Evolutionary conservation across 2,329 filamentous ascomycete species (phyloP).

Genomic region (Colletotrichum phormii): DNA sequence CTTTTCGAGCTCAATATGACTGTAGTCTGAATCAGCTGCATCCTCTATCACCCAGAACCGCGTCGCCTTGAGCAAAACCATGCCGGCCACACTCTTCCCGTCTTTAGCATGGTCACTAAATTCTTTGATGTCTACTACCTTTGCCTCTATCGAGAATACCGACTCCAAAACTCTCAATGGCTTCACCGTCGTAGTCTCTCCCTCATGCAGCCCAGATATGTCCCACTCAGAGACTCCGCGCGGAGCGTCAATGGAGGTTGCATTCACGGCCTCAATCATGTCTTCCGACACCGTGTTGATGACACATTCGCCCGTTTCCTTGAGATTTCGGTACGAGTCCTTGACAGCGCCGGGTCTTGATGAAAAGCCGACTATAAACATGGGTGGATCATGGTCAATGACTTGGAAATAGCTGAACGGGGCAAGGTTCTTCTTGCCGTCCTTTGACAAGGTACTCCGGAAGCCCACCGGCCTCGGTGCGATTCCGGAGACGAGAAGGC

Average conservation of each 20-base stretch:
- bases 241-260: slow-evolving; percentile 80
- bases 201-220: slow-evolving; percentile 66
- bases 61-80: slow-evolving; percentile 85
- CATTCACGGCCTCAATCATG: slow-evolving; percentile 88
- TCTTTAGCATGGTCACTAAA: slow-evolving; percentile 78
- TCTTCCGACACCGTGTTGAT: slow-evolving; percentile 90
- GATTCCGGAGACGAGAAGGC: slow-evolving; percentile 84
- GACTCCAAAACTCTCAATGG: slow-evolving; percentile 83
- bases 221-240: slow-evolving; percentile 84
- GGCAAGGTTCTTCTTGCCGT: slow-evolving; percentile 79
- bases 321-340: slow-evolving; percentile 81
- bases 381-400: slow-evolving; percentile 85
- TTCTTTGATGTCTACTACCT: slow-evolving; percentile 78
- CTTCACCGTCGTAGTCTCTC: slow-evolving; percentile 64
- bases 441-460: slow-evolving; percentile 64
- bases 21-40: slow-evolving; percentile 81
- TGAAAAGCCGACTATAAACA: slow-evolving; percentile 74
- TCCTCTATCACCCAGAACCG: slow-evolving; percentile 92
- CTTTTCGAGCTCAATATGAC: slow-evolving; percentile 74
- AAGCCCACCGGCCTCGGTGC: slow-evolving; percentile 61
- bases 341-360: slow-evolving; percentile 67
- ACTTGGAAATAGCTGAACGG: slow-evolving; percentile 90
- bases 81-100: slow-evolving; percentile 78
- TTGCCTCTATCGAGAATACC: slow-evolving; percentile 84
- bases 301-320: slow-evolving; percentile 78